Conservation (phyloP, 2,329 filamentous ascomycete species). For the Fusarium coicis region DNA sequence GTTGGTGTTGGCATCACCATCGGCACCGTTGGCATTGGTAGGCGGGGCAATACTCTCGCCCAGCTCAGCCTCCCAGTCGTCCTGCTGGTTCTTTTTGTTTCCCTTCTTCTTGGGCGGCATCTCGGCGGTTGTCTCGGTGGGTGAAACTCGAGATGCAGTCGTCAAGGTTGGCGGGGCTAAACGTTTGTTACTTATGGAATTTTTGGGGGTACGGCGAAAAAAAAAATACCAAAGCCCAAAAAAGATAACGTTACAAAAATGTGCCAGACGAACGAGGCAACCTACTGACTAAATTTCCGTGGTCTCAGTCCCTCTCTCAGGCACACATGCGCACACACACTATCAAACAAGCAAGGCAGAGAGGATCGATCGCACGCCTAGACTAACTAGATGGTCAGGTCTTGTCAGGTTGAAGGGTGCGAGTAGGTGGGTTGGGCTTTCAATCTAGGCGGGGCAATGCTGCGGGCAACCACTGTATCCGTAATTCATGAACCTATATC, state of each 20-base stretch:
- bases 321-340: neutral
- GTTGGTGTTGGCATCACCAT: constrained; percentile 58
- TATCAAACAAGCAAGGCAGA: constrained; percentile 7
- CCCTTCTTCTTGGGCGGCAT: constrained; percentile 97
- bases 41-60: constrained; percentile 79
- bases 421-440: constrained; percentile 27
- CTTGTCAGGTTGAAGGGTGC: constrained; percentile 13
- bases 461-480: constrained; percentile 16
- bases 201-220: constrained; percentile 15
- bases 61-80: constrained; percentile 95
- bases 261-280: constrained; percentile 30
- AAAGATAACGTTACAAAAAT: constrained; percentile 14
- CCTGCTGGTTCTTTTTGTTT: constrained; percentile 81
- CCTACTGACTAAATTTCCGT: constrained; percentile 7
- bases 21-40: constrained; percentile 49
- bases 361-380: constrained; percentile 13
- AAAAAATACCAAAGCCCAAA: constrained; percentile 20
- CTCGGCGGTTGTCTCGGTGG: constrained; percentile 47
- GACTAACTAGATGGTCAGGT: neutral
- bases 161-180: constrained; percentile 35
- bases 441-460: constrained; percentile 39
- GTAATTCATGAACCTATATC: neutral
- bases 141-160: constrained; percentile 35
- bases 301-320: constrained; percentile 17
- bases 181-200: constrained; percentile 17